phyloP scores from a whole-genome alignment of 805 yeast genomes.

The Maudiozyma turicensis region DNA sequence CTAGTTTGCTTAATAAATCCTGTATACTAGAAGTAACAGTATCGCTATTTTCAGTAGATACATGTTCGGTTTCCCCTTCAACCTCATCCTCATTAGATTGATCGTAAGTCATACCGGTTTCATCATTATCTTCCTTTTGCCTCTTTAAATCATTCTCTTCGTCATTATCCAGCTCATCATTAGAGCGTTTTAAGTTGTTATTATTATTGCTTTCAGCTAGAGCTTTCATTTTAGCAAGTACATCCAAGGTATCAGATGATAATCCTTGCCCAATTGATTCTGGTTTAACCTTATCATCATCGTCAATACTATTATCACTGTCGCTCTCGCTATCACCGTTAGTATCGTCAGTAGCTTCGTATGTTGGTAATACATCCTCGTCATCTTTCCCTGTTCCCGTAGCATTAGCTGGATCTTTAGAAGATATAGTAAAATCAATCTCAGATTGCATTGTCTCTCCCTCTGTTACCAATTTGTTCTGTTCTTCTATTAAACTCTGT shows the following conservation, averaged over 20 bases:
- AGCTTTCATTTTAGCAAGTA: neutral
- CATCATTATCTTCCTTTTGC: neutral
- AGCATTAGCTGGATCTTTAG: slow-evolving; percentile 17
- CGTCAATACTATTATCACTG: slow-evolving; percentile 4
- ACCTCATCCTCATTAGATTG: slow-evolving; percentile 5
- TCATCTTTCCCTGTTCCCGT: slow-evolving; percentile 3
- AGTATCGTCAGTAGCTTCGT: slow-evolving; percentile 19
- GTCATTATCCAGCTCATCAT: neutral
- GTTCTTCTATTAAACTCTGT: slow-evolving; percentile 18
- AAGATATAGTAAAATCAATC: slow-evolving; percentile 16
- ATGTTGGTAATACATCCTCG: slow-evolving; percentile 23
- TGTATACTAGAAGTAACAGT: slow-evolving; percentile 28
- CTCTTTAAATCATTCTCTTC: neutral
- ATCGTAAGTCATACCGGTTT: slow-evolving; percentile 5
- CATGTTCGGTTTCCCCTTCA: no score
- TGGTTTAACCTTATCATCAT: neutral
- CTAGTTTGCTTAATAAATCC: slow-evolving; percentile 28
- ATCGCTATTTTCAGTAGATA: slow-evolving; percentile 5
- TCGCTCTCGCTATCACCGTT: slow-evolving; percentile 16
- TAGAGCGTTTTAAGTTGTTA: neutral
- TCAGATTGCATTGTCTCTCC: slow-evolving; percentile 23
- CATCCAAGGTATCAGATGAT: neutral
- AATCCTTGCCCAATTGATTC: neutral
- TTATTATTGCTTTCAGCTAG: neutral
- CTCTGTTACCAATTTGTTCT: slow-evolving; percentile 19